Evolutionary conservation across 2,329 filamentous ascomycete genomes (phyloP).

Genomic region (Aphanocladium album): DNA sequence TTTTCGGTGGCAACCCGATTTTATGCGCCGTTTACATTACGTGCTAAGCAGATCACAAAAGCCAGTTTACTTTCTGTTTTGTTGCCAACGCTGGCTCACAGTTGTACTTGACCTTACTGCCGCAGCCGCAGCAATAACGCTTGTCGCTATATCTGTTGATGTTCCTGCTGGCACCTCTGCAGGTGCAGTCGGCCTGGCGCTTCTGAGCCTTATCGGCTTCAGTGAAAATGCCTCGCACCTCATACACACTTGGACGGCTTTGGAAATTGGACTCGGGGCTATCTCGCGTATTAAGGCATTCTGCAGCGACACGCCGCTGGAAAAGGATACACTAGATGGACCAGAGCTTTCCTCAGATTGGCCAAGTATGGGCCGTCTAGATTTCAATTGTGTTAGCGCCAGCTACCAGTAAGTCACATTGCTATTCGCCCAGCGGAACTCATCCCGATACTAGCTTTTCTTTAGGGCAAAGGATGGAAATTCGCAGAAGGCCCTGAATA

Average conservation of each 20-base stretch:
- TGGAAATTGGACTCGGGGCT: not conserved
- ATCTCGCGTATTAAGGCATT: not conserved
- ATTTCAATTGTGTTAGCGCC: not conserved
- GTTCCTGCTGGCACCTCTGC: not conserved
- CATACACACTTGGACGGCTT: not conserved
- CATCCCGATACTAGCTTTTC: not conserved
- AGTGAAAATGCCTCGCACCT: not conserved
- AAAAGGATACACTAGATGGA: not conserved
- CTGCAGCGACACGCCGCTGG: not conserved
- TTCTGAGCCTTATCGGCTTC: not conserved
- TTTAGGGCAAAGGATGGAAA: not conserved
- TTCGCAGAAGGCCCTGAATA: not conserved
- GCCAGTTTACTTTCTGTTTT: not conserved
- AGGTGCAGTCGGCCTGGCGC: not conserved
- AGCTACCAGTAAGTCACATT: not conserved
- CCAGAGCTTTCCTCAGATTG: not conserved
- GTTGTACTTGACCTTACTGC: conserved; percentile 16
- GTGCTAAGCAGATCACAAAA: not conserved
- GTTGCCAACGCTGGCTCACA: conserved; percentile 9
- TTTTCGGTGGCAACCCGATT: conserved; percentile 21
- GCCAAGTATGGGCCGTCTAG: not conserved
- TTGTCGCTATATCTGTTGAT: not conserved
- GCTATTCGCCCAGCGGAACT: not conserved
- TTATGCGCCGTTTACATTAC: conserved; percentile 33
- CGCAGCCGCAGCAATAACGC: conserved; percentile 20